Evolutionary conservation across 345 rosid genomes (phyloP).

Genomic region (Garcia nutans): DNA sequence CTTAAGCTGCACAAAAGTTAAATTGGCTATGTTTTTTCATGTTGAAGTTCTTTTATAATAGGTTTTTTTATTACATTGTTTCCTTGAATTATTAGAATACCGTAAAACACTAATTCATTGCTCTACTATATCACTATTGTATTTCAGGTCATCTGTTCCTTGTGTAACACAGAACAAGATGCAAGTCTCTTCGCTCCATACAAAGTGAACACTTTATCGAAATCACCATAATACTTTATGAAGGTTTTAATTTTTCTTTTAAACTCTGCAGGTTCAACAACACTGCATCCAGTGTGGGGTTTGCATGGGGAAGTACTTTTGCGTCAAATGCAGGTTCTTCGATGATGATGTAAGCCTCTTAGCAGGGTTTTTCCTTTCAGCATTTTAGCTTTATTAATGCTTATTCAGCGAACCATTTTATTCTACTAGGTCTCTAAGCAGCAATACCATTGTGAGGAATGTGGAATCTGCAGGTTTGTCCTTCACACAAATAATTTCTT

Average conservation of each 20-base stretch:
- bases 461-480: constrained; percentile 57
- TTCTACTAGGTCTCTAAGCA: constrained; percentile 47
- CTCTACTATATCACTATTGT: background rate
- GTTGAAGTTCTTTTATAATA: too few relatives aligned
- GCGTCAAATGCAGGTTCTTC: constrained; percentile 63
- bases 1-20: background rate
- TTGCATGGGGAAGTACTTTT: constrained; percentile 75
- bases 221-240: background rate
- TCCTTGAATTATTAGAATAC: background rate
- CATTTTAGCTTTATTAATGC: background rate
- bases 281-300: constrained; percentile 58
- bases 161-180: constrained; percentile 69
- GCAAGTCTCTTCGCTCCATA: constrained; percentile 38
- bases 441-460: constrained; percentile 58
- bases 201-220: too few relatives aligned
- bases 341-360: constrained; percentile 62
- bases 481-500: background rate
- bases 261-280: constrained; percentile 48
- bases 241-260: background rate
- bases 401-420: background rate
- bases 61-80: background rate
- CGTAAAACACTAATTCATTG: background rate
- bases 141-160: constrained; percentile 64
- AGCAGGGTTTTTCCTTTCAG: background rate
- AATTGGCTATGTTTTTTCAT: background rate